A percentile compares a stretch with the other conserved stretches of the same genome.
Evolutionary conservation across 305 asterid species (phyloP).

Genomic region (Solanum hybrid): DNA sequence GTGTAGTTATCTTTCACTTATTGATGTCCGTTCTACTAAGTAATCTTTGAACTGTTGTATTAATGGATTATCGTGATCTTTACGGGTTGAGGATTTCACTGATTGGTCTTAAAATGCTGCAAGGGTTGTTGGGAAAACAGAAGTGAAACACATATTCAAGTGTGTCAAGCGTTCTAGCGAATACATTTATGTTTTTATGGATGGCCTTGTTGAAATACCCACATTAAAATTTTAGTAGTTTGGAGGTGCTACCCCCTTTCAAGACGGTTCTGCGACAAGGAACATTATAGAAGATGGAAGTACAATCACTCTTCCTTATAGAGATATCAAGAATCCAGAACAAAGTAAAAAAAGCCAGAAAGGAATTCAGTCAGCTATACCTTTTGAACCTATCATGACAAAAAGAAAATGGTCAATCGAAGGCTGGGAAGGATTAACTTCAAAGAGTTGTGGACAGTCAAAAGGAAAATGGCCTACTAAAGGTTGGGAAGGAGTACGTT

Average conservation of each 20-base stretch:
- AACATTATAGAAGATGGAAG: constrained; percentile 3
- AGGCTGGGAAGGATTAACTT: constrained; percentile 6
- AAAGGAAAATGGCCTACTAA: background rate
- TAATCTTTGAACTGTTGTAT: no score
- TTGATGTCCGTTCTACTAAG: no score
- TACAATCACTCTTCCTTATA: background rate
- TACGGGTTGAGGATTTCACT: no score
- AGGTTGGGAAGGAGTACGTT: background rate
- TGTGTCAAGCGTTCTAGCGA: constrained; percentile 43
- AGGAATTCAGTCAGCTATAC: background rate
- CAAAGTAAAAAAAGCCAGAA: background rate
- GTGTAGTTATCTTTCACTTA: no score
- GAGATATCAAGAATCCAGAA: background rate
- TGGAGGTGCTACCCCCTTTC: constrained; percentile 27
- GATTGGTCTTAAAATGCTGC: no score
- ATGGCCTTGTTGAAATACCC: constrained; percentile 40
- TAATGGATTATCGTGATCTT: no score
- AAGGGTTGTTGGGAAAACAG: no score
- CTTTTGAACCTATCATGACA: background rate
- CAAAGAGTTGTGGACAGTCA: background rate
- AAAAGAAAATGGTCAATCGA: constrained; percentile 1
- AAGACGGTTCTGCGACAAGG: constrained; percentile 13
- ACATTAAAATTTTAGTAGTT: constrained; percentile 44
- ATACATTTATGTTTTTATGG: constrained; percentile 33
- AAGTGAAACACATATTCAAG: constrained; percentile 29